These are phyloP conservation scores for Westerdykella ornata DNA, from an alignment of 2,329 filamentous ascomycete genomes.

Conservation along the genomic window DNA sequence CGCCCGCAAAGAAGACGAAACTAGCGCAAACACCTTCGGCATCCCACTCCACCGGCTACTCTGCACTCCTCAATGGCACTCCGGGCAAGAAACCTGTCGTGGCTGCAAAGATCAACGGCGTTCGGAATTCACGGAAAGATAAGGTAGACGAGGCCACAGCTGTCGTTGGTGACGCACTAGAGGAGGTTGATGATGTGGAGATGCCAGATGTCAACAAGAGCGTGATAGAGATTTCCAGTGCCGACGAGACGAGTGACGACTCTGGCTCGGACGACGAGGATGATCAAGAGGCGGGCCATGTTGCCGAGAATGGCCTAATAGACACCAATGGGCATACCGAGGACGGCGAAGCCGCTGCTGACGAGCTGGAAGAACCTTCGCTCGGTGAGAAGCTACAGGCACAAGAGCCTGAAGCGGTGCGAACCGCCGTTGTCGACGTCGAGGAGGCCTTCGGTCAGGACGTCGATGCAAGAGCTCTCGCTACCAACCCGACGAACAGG, in stretches of 20 bases:
- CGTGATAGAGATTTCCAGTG: constrained; percentile 46
- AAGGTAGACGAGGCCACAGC: constrained; percentile 54
- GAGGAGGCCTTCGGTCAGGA: constrained; percentile 48
- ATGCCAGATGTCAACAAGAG: constrained; percentile 30
- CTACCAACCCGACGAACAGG: constrained; percentile 39
- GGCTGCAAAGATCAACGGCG: constrained; percentile 46
- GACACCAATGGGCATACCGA: constrained; percentile 15
- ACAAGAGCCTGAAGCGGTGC: constrained; percentile 51
- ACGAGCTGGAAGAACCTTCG: constrained; percentile 53
- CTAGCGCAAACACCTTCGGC: constrained; percentile 24
- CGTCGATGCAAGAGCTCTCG: constrained; percentile 42
- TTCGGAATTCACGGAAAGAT: constrained; percentile 45
- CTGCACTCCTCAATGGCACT: constrained; percentile 25
- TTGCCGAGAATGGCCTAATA: constrained; percentile 15
- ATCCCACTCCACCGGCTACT: constrained; percentile 25
- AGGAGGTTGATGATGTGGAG: constrained; percentile 40
- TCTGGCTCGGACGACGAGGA: constrained; percentile 27
- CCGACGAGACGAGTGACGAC: constrained; percentile 35
- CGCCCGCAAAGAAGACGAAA: constrained; percentile 35
- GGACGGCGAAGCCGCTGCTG: constrained; percentile 29
- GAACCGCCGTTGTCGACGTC: constrained; percentile 61
- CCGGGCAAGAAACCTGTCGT: constrained; percentile 31
- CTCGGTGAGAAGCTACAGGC: constrained; percentile 80
- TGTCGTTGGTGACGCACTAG: constrained; percentile 46
- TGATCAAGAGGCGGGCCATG: constrained; percentile 16